Evolutionary conservation across 345 rosid genomes (phyloP).

Genomic region (Ceriops decandra): DNA sequence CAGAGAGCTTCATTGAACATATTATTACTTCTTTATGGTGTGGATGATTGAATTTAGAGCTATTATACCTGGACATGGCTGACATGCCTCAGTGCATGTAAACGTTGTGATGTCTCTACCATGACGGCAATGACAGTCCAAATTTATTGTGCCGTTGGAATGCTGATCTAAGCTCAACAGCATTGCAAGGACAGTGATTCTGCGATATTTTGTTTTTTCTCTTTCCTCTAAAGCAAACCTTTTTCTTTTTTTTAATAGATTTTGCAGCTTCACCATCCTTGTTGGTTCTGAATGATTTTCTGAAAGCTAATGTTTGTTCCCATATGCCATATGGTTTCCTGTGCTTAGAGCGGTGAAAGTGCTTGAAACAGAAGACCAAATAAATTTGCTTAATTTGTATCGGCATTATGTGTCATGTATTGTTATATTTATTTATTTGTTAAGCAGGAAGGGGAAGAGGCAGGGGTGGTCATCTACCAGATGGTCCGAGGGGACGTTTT

Average conservation of each 20-base stretch:
- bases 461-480: constrained; percentile 61
- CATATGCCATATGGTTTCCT: not conserved
- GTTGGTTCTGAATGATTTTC: not conserved
- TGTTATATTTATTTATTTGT: too few relatives aligned
- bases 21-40: too few relatives aligned
- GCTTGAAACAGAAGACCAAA: not conserved
- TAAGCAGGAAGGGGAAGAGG: constrained; percentile 76
- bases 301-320: not conserved
- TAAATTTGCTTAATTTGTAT: not conserved
- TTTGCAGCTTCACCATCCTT: too few relatives aligned
- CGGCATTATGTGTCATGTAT: not conserved
- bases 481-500: constrained; percentile 39
- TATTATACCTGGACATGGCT: not conserved
- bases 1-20: not conserved
- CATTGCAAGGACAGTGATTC: too few relatives aligned
- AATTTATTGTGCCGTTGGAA: too few relatives aligned
- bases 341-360: not conserved
- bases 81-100: not conserved
- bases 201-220: too few relatives aligned
- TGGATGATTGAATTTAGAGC: not conserved
- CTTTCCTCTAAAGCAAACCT: too few relatives aligned
- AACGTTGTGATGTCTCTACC: not conserved
- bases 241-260: too few relatives aligned
- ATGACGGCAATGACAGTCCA: not conserved
- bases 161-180: too few relatives aligned